phyloP scores from a whole-genome alignment of 345 rosid genomes.

The Xanthoceras sorbifolium region DNA sequence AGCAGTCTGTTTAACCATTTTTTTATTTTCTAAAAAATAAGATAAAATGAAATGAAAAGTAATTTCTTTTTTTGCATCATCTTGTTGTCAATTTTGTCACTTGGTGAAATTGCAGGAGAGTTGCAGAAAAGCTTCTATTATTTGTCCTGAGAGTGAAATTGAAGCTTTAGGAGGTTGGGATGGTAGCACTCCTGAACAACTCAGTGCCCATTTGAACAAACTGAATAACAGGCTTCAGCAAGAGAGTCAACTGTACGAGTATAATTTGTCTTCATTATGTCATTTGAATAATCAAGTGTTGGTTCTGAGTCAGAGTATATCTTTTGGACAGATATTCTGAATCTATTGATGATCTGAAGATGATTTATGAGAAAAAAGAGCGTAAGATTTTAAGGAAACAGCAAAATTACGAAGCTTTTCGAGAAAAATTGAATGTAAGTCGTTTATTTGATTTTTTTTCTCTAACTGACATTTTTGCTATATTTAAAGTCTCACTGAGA shows the following conservation, averaged over 20 bases:
- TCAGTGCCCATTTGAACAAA: slow-evolving; percentile 66
- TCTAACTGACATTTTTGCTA: slow-evolving; percentile 2
- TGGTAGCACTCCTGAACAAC: slow-evolving; percentile 81
- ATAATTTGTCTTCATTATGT: slow-evolving; percentile 16
- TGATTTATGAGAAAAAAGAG: slow-evolving; percentile 57
- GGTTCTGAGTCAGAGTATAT: slow-evolving; percentile 4
- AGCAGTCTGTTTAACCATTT: slow-evolving; percentile 11
- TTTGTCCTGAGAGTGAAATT: slow-evolving; percentile 86
- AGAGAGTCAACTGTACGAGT: slow-evolving; percentile 71
- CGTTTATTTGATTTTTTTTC: slow-evolving; percentile 6
- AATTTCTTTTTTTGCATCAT: background rate
- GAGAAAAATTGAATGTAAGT: slow-evolving; percentile 70
- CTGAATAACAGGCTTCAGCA: slow-evolving; percentile 70
- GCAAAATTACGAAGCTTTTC: slow-evolving; percentile 46
- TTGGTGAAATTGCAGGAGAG: slow-evolving; percentile 59
- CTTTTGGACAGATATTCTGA: slow-evolving; percentile 70
- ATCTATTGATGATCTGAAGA: slow-evolving; percentile 83
- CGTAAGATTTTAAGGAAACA: slow-evolving; percentile 62
- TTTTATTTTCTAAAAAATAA: background rate
- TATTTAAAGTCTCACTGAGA: background rate
- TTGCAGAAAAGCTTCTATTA: slow-evolving; percentile 84
- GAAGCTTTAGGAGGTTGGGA: slow-evolving; percentile 78
- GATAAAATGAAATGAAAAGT: background rate
- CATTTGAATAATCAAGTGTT: slow-evolving; percentile 3
- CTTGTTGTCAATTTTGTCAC: background rate